phyloP scores from a whole-genome alignment of 2,329 filamentous ascomycete genomes.

The Phyllosticta citrichinensis region DNA sequence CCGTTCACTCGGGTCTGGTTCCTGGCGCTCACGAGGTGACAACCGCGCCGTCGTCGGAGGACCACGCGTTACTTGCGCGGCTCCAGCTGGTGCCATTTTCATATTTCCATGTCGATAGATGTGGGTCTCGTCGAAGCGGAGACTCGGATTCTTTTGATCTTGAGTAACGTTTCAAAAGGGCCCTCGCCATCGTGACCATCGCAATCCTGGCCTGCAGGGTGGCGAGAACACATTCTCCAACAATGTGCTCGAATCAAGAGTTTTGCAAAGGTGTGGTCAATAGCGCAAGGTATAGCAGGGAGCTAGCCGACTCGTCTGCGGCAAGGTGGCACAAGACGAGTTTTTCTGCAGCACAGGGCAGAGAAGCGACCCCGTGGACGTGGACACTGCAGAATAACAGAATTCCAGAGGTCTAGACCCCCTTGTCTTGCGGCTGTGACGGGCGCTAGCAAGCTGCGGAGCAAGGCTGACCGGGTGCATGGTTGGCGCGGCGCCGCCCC shows the following conservation, averaged over 20 bases:
- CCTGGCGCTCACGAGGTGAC: neutral
- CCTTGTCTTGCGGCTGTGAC: neutral
- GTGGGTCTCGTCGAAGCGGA: neutral
- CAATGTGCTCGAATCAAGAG: neutral
- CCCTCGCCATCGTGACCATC: neutral
- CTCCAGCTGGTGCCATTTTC: neutral
- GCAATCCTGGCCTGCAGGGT: neutral
- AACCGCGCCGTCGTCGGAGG: neutral
- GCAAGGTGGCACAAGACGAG: neutral
- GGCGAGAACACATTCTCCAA: neutral
- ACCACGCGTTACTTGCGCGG: neutral
- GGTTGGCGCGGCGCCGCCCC: neutral
- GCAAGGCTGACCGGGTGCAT: neutral
- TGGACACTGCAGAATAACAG: neutral
- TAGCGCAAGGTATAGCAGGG: neutral
- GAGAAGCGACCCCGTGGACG: neutral
- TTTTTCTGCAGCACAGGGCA: neutral
- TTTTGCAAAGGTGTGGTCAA: neutral
- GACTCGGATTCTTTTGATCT: neutral
- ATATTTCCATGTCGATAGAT: neutral
- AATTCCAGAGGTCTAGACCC: neutral
- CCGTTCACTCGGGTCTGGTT: neutral
- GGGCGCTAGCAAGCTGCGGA: neutral
- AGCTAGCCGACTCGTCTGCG: neutral
- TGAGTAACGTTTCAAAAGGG: neutral